Conservation (phyloP, 2,329 filamentous ascomycete species). For the Colletotrichum somersetense region DNA sequence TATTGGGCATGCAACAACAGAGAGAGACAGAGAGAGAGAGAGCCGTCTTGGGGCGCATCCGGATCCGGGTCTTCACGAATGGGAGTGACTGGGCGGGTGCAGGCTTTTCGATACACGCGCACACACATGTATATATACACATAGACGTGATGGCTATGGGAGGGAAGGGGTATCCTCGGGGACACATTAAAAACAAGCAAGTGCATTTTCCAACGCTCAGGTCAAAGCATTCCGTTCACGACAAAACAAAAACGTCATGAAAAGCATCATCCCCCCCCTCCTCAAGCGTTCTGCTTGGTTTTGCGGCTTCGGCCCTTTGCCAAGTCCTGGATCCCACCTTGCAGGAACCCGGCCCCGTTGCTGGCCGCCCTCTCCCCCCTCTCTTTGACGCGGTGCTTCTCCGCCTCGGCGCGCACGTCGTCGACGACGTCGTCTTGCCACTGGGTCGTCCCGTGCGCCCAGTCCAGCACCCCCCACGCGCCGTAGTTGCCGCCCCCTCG, state of each 20-base stretch:
- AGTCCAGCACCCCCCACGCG: constrained; percentile 73
- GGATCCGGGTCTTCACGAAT: neutral
- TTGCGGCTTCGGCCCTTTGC: constrained; percentile 43
- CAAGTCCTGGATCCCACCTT: constrained; percentile 47
- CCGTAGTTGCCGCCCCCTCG: constrained; percentile 71
- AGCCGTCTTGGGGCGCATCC: constrained; percentile 9
- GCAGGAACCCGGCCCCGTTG: constrained; percentile 50
- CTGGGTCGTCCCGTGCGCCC: constrained; percentile 67
- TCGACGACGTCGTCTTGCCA: constrained; percentile 63
- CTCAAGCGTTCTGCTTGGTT: neutral
- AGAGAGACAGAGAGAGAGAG: neutral
- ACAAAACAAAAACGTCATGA: neutral
- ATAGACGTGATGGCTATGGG: constrained; percentile 23
- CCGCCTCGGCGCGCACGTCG: constrained; percentile 67
- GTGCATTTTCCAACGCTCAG: neutral
- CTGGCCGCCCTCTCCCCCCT: constrained; percentile 51
- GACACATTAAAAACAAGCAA: constrained; percentile 33
- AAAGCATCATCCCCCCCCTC: neutral
- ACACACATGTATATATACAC: constrained; percentile 5
- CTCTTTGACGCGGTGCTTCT: constrained; percentile 66
- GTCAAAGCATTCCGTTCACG: neutral
- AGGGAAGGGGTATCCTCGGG: constrained; percentile 5
- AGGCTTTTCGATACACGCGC: constrained; percentile 2
- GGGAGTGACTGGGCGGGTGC: neutral
- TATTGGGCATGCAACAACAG: neutral